phyloP scores from a whole-genome alignment of 306 rosid species.

The Trifolium pratense region DNA sequence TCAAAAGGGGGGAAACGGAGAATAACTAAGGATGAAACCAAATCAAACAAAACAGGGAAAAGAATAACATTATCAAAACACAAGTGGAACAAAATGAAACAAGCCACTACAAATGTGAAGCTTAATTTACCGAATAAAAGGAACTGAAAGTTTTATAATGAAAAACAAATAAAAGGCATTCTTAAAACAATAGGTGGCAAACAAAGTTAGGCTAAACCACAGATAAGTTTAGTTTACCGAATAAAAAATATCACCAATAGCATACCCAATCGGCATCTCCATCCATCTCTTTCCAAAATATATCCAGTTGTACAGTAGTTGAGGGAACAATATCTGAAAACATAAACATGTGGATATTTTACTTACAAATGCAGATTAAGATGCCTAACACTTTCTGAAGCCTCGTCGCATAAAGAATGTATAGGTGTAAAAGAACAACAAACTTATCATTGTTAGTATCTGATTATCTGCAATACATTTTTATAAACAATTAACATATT shows the following conservation, averaged over 20 bases:
- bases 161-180: slow-evolving; percentile 30
- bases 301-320: slow-evolving; percentile 76
- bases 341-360: slow-evolving; percentile 42
- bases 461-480: slow-evolving; percentile 27
- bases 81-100: slow-evolving; percentile 8
- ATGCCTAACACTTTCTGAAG: slow-evolving; percentile 12
- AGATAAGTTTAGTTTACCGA: slow-evolving; percentile 51
- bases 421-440: background rate
- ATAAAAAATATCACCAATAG: slow-evolving; percentile 52
- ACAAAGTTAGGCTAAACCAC: slow-evolving; percentile 46
- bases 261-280: slow-evolving; percentile 98
- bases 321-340: slow-evolving; percentile 79
- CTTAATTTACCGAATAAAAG: slow-evolving; percentile 6
- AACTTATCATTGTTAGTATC: slow-evolving; percentile 12
- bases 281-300: slow-evolving; percentile 93
- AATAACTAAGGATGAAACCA: slow-evolving; percentile 18
- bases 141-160: slow-evolving; percentile 17
- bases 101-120: background rate
- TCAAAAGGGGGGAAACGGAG: slow-evolving; percentile 4
- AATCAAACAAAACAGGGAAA: slow-evolving; percentile 18
- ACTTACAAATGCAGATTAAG: slow-evolving; percentile 29
- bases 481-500: slow-evolving; percentile 14
- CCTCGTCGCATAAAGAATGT: slow-evolving; percentile 26
- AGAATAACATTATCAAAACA: background rate
- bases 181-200: slow-evolving; percentile 28